phyloP scores from a whole-genome alignment of 306 rosid genomes.

The Pyrus bretschneideri region DNA sequence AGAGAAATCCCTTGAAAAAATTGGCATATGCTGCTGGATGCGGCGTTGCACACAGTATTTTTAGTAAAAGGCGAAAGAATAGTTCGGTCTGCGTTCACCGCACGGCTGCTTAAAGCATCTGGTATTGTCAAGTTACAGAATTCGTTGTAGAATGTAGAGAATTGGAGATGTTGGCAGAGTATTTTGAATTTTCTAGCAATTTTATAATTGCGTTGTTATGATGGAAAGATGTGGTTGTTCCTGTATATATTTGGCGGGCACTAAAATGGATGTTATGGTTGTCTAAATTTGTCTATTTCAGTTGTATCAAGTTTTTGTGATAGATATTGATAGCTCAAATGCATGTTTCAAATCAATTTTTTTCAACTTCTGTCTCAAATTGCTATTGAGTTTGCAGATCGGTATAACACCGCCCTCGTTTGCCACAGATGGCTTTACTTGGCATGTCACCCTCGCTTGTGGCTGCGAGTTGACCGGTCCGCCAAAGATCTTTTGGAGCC shows the following conservation, averaged over 20 bases:
- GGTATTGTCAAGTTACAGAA: neutral
- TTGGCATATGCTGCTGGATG: no score
- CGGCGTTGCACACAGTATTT: no score
- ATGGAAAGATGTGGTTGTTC: neutral
- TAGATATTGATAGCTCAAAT: neutral
- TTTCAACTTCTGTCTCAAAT: constrained; percentile 41
- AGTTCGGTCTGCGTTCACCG: no score
- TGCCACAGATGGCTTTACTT: constrained; percentile 97
- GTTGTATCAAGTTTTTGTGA: neutral
- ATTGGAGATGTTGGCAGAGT: neutral
- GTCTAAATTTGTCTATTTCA: neutral
- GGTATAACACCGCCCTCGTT: constrained; percentile 99
- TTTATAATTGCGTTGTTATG: neutral
- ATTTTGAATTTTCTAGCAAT: neutral
- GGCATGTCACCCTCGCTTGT: constrained; percentile 92
- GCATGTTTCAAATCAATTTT: constrained; percentile 10
- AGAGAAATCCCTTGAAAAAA: no score
- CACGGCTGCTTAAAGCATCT: neutral
- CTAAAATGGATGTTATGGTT: neutral
- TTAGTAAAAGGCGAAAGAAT: no score
- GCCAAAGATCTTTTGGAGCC: constrained; percentile 59
- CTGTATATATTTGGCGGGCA: neutral
- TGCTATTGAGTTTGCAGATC: constrained; percentile 98
- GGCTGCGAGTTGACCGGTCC: constrained; percentile 91
- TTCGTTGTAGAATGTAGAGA: neutral